Evolutionary conservation across 2,329 filamentous ascomycete species (phyloP).

Genomic region (Lasiodiplodia citricola): DNA sequence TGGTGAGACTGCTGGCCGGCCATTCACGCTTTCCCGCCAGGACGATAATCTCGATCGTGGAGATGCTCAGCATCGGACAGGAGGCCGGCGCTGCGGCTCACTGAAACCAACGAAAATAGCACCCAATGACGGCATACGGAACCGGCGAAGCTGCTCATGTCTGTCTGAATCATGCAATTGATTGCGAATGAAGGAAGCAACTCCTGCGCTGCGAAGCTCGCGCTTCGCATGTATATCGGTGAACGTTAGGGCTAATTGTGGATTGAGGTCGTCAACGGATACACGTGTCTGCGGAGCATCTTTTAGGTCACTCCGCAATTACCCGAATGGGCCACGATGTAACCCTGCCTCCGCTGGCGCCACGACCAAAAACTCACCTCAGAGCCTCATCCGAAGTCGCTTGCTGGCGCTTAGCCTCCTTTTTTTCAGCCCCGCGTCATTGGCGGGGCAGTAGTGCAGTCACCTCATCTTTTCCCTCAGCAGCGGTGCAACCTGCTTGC

Average conservation of each 20-base stretch:
- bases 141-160: conserved; percentile 11
- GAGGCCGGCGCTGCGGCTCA: conserved; percentile 17
- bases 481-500: conserved; percentile 68
- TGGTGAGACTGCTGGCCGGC: conserved; percentile 19
- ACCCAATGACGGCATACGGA: conserved; percentile 15
- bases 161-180: conserved; percentile 22
- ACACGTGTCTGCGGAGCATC: conserved; percentile 27
- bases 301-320: conserved; percentile 18
- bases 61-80: conserved; percentile 12
- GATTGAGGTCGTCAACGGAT: conserved; percentile 25
- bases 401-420: conserved; percentile 18
- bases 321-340: conserved; percentile 22
- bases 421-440: conserved; percentile 15
- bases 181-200: conserved; percentile 15
- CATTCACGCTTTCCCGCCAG: not conserved
- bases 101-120: conserved; percentile 20
- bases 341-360: conserved; percentile 23
- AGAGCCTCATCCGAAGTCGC: conserved; percentile 24
- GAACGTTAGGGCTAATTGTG: conserved; percentile 20
- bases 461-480: conserved; percentile 49
- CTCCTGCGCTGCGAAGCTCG: conserved; percentile 3
- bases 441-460: conserved; percentile 13
- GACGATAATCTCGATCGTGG: conserved; percentile 9
- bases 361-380: conserved; percentile 20
- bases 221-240: conserved; percentile 22